phyloP scores from a whole-genome alignment of 139 green algal genomes.

The Pedinophyceae sp. region DNA sequence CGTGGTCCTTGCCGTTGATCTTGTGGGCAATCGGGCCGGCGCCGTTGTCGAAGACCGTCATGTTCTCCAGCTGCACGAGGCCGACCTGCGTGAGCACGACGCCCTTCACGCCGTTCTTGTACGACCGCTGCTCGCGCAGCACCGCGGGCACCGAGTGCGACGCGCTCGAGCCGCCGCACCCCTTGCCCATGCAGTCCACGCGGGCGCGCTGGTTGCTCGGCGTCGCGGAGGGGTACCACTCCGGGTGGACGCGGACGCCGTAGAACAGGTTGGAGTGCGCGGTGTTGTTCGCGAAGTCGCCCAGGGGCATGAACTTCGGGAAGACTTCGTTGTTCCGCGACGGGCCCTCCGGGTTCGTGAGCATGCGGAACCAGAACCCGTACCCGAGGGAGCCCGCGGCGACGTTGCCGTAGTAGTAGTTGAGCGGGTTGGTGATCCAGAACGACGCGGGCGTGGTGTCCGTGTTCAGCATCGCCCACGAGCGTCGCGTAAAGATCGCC shows the following conservation, averaged over 20 bases:
- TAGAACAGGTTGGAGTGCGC: constrained; percentile 50
- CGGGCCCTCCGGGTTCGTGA: constrained; percentile 20
- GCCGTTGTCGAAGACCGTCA: constrained; percentile 31
- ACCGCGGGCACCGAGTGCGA: constrained; percentile 9
- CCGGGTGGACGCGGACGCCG: constrained; percentile 26
- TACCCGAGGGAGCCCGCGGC: constrained; percentile 21
- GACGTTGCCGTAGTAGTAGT: constrained; percentile 32
- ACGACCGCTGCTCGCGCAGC: constrained; percentile 22
- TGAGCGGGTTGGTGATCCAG: constrained; percentile 67
- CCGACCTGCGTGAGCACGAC: constrained; percentile 27
- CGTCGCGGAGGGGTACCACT: constrained; percentile 21
- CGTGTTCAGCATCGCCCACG: constrained; percentile 36
- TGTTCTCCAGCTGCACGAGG: constrained; percentile 23
- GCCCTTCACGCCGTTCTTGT: constrained; percentile 50
- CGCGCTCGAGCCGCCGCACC: not conserved
- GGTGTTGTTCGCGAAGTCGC: constrained; percentile 29
- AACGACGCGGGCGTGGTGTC: constrained; percentile 57
- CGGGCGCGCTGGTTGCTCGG: too few species aligned
- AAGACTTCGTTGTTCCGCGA: constrained; percentile 18
- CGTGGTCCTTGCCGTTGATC: constrained; percentile 39
- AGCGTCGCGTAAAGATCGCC: constrained; percentile 32
- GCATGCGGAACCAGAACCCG: constrained; percentile 22
- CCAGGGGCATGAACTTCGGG: constrained; percentile 30
- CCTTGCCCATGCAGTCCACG: too few species aligned
- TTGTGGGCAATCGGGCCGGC: constrained; percentile 20